A percentile compares a stretch with the other conserved stretches of the same genome.
Conservation (phyloP, 169 alveolate species). For the Plasmodium gonderi region DNA sequence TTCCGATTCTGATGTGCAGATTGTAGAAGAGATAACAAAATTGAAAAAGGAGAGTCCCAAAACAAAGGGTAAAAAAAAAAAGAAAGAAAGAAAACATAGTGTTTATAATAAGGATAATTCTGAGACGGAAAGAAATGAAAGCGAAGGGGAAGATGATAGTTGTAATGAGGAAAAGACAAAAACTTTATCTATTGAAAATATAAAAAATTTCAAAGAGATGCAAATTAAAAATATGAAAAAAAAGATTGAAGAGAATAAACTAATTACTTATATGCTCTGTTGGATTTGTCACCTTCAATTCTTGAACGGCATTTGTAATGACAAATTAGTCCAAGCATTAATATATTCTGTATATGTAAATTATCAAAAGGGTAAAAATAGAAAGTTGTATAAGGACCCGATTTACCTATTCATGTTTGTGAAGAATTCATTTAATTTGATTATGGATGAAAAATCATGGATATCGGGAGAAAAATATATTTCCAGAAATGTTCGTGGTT, state of each 20-base stretch:
- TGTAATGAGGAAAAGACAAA: not conserved
- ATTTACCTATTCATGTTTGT: slow-evolving; percentile 49
- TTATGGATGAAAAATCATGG: slow-evolving; percentile 30
- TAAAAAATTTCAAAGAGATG: not conserved
- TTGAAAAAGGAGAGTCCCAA: not conserved
- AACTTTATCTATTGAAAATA: not conserved
- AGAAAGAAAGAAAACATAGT: not conserved
- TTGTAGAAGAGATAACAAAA: not conserved
- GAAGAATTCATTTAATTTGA: slow-evolving; percentile 12
- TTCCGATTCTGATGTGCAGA: slow-evolving; percentile 20
- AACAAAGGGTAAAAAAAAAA: not conserved
- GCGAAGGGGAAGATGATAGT: not conserved
- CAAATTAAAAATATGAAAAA: slow-evolving; percentile 26
- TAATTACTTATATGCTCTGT: slow-evolving; percentile 24
- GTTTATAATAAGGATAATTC: not conserved
- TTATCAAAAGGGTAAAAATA: slow-evolving; percentile 7
- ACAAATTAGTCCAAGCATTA: slow-evolving; percentile 36
- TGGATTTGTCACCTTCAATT: slow-evolving; percentile 41
- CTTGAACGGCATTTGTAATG: slow-evolving; percentile 36
- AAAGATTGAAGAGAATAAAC: slow-evolving; percentile 50
- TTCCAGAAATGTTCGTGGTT: slow-evolving; percentile 12
- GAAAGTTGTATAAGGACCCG: slow-evolving; percentile 49
- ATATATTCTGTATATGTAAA: slow-evolving; percentile 65
- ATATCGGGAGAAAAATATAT: slow-evolving; percentile 15
- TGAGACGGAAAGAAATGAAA: not conserved